Base-by-base conservation (phyloP, 768 basidiomycete genomes). In the Pleurotus ostreatus region DNA sequence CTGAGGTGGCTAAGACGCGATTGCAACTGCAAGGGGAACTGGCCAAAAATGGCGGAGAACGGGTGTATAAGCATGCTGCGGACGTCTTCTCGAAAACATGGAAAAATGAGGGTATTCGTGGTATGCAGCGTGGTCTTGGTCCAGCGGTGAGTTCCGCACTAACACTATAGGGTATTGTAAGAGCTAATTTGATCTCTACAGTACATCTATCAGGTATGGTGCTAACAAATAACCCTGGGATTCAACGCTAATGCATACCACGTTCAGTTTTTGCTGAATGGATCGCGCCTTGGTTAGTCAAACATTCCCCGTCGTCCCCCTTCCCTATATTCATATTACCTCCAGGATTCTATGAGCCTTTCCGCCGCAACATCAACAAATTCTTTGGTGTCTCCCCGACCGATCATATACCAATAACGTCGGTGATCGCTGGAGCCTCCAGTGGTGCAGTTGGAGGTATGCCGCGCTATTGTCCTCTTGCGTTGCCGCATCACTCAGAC, bases 1-100 rank as follows among this genome's bases (percentile, higher is more conserved):
- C 85, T 4, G 88, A 88, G 62, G 92, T 94, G 18, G 89, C 91
- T 45, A 98, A 98, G 73, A 98, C 97, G 41, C 88, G 96, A 55
- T 73, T 99, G 49, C 97, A 99, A 69, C 81, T 99, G 22, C 94
- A 98, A 66, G 97, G 96, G 22, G 97, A 98, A 70, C 82, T 99
- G 9, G 84, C 89, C 34, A 93, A 88, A 65, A 79, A 71, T 5
- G 84, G 87, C 7, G 79, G 78, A 13, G 68, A 72, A 61, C 90
- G 84, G 66, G 91, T 98, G 2, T 99, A 99, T 75, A 90, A 82
- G 58, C 91, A 86, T 66, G 89, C 88, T 73, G 51, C 93, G 41
- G 95, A 98, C 65, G 94, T 91, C 12, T 72, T 96, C 30, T 73
- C 73, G 37, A 97, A 96, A 73, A 96, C 94, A 5, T 94, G 86